These are phyloP conservation scores for Globisporangium lucens DNA, from an alignment of 352 stramenopile species.

Conservation along the genomic window DNA sequence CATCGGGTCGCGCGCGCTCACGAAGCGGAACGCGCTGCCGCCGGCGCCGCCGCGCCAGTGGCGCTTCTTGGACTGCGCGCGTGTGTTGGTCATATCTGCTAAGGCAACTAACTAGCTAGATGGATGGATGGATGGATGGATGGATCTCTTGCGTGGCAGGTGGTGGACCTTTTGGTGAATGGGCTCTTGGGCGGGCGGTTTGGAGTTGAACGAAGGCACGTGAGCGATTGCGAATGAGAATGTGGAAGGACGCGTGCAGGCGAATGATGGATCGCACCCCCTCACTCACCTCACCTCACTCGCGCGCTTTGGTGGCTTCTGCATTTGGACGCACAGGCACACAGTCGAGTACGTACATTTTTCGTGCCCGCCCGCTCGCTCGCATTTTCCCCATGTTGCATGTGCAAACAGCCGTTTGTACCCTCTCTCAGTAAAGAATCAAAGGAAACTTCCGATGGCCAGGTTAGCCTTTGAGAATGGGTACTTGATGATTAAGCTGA, in stretches of 20 bases:
- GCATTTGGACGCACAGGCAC: background rate
- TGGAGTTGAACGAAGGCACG: background rate
- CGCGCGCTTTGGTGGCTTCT: background rate
- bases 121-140: no score
- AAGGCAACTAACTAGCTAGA: background rate
- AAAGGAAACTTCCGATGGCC: slow-evolving; percentile 9
- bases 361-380: background rate
- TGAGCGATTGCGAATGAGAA: background rate
- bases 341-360: background rate
- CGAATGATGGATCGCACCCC: slow-evolving; percentile 2
- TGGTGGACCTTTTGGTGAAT: background rate
- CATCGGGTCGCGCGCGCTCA: slow-evolving; percentile 19
- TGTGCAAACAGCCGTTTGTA: background rate
- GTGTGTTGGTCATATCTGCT: slow-evolving; percentile 24
- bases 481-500: no score
- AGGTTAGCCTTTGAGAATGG: background rate
- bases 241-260: background rate
- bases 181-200: background rate
- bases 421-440: slow-evolving; percentile 10
- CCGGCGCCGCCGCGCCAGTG: slow-evolving; percentile 28
- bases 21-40: slow-evolving; percentile 8
- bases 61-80: slow-evolving; percentile 45
- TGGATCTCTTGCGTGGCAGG: background rate
- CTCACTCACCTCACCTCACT: background rate
- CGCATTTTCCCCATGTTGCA: background rate